These are phyloP conservation scores for Eucalyptus sp. DNA, from an alignment of 345 rosid species.

Conservation along the genomic window DNA sequence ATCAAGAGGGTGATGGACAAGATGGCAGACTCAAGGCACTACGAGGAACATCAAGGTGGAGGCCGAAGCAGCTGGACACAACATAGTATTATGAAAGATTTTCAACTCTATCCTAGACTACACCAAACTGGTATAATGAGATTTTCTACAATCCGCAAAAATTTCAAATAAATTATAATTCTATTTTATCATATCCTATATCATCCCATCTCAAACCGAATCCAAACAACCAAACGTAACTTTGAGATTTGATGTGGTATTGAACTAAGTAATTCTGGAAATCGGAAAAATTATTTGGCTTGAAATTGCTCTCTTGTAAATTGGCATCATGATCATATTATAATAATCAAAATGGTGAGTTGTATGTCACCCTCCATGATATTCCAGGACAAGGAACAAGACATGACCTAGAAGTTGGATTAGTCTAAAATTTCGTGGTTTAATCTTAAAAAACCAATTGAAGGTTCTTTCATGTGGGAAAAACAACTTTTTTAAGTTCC, in stretches of 20 bases:
- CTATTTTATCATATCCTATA: neutral
- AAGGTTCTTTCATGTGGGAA: neutral
- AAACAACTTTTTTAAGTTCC: neutral
- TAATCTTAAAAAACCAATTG: neutral
- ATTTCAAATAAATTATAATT: neutral
- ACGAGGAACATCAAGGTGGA: neutral
- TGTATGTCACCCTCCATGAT: neutral
- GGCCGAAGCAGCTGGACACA: neutral
- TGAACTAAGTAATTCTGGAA: neutral
- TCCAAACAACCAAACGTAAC: fast-evolving
- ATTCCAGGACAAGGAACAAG: neutral
- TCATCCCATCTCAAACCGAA: neutral
- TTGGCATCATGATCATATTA: fast-evolving
- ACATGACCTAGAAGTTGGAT: neutral
- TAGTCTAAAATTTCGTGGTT: neutral
- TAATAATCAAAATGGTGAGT: neutral
- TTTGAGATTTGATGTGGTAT: neutral
- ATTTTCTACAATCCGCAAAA: neutral
- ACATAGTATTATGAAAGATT: neutral
- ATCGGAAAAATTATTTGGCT: neutral
- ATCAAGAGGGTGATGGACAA: neutral
- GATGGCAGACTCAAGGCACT: neutral
- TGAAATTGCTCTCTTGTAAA: neutral
- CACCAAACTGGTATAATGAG: neutral
- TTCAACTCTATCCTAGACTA: neutral